Base-by-base conservation (phyloP, 352 stramenopile species). In the Pythium volutum region DNA sequence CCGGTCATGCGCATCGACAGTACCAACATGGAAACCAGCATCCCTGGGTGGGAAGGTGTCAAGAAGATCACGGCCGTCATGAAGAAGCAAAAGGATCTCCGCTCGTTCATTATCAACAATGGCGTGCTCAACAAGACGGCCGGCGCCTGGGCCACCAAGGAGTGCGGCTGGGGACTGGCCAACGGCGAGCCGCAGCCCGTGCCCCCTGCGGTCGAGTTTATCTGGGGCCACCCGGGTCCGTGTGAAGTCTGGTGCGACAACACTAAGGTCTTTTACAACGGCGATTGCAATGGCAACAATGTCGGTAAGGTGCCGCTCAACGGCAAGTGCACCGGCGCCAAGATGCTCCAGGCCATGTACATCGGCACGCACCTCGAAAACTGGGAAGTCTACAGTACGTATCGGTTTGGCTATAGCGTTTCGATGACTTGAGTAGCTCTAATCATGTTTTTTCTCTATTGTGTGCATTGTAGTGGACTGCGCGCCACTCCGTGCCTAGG, bases 181-280 rank as follows among this genome's bases (percentile, higher is more conserved):
- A 48, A 18, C 7, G 58, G 49, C 50, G 39, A n/a, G 5, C 48
- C 48, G 15, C 31, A 59, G 18, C 20, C 16, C 0, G 16, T 65
- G 36, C 58, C 58, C 12, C 38, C 22, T 29, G 58, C 49, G 22
- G 36, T 65, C 38, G 60, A 67, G 25, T 62, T 57, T 34, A 41
- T 43, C n/a, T 67, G 51, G 51, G 53, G 46, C 52, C 60, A 67
- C 60, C 60, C 50, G n/a, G 64, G 64, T 26, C 56, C 64, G 16
- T 70, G 64, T 27, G 64, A 45, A 15, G 38, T 45, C 29, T 34
- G 29, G 29, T 34, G 29, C 29, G 29, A 34, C 29, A 34, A 34
- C 29, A 34, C 29, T 10, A 25, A 29, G 18, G 25, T 56, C 31
- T 31, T 56, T n/a, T 56, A 34, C 49, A 56, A 56, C 33, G 49